phyloP scores from a whole-genome alignment of 1,139 yeast species.

The Taphrina sp. region DNA sequence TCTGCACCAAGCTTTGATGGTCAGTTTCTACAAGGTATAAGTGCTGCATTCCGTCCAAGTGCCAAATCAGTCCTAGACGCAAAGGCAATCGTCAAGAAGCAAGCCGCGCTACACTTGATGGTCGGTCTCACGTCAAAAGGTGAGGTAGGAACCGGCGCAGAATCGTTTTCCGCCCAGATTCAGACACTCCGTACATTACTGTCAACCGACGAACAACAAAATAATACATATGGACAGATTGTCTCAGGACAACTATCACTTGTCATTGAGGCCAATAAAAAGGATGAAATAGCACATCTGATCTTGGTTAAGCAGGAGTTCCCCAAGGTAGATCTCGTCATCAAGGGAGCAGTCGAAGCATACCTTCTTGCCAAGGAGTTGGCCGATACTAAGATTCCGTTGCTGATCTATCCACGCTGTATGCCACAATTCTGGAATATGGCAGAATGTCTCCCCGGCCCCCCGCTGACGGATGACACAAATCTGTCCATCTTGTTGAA shows the following conservation, averaged over 20 bases:
- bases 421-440: conserved; percentile 15
- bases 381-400: conserved; percentile 12
- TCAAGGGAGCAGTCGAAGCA: conserved; percentile 20
- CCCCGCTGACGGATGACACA: conserved; percentile 24
- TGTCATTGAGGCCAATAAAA: conserved; percentile 7
- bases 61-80: conserved; percentile 4
- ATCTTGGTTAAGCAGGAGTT: conserved; percentile 10
- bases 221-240: conserved; percentile 11
- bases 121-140: conserved; percentile 15
- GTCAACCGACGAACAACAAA: background rate
- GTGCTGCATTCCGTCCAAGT: conserved; percentile 3
- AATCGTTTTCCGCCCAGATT: conserved; percentile 14
- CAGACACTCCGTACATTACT: conserved; percentile 2
- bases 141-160: conserved; percentile 3
- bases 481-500: background rate
- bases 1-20: conserved; percentile 2
- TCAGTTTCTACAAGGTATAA: conserved; percentile 14
- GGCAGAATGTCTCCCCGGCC: conserved; percentile 12
- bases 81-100: conserved; percentile 2
- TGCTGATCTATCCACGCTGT: conserved; percentile 9
- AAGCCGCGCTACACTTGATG: conserved; percentile 13
- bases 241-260: conserved; percentile 8
- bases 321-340: conserved; percentile 3
- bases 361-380: conserved; percentile 13
- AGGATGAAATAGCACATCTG: conserved; percentile 21